Conservation (phyloP, 2,329 filamentous ascomycete genomes). For the Xylariaceae sp. region DNA sequence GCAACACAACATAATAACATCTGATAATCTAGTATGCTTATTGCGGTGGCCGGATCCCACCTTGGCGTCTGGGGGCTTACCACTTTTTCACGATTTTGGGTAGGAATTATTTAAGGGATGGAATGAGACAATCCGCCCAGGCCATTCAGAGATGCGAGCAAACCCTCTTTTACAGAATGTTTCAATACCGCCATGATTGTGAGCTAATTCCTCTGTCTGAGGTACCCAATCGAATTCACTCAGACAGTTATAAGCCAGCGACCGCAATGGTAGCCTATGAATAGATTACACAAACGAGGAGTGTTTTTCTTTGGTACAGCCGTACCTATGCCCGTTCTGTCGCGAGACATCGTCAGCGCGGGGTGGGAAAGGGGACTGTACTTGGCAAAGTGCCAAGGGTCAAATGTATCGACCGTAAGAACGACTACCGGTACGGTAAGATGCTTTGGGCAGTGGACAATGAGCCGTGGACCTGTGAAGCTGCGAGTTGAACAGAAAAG, state of each 20-base stretch:
- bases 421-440: too few species aligned
- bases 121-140: constrained; percentile 26
- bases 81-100: constrained; percentile 10
- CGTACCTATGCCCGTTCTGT: background rate
- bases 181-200: too few species aligned
- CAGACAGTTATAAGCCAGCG: background rate
- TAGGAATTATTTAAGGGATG: constrained; percentile 20
- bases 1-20: constrained; percentile 8
- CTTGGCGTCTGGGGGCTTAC: background rate
- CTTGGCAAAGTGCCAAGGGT: background rate
- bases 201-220: background rate
- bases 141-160: too few species aligned
- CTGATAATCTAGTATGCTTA: constrained; percentile 6
- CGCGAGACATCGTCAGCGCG: background rate
- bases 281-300: constrained; percentile 1
- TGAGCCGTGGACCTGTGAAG: too few species aligned
- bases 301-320: background rate
- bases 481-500: too few species aligned
- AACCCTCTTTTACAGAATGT: too few species aligned
- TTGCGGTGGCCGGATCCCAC: background rate
- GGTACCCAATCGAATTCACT: constrained; percentile 19
- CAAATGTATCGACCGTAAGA: too few species aligned
- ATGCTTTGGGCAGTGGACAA: background rate
- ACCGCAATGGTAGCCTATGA: background rate
- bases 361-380: background rate